Base-by-base conservation (phyloP, 73 alveolate genomes). In the Blepharisma stoltei region DNA sequence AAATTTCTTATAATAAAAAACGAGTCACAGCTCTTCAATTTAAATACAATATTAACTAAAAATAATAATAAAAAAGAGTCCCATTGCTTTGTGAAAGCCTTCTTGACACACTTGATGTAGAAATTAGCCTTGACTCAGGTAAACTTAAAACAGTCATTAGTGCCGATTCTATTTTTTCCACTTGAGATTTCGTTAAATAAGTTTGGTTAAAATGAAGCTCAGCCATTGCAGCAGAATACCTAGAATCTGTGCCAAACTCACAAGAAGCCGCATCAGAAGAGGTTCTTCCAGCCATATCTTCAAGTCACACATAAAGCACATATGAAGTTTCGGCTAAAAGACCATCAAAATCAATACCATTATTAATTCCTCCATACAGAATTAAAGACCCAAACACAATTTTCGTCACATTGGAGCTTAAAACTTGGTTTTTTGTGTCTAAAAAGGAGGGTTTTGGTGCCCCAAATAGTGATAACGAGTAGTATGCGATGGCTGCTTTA, bases 131-230 rank as follows among this genome's bases (percentile, higher is more conserved):
- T 4, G 69, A 4, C 7, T 68, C 7, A 54, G 80, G 80, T 20
- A 81, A n/a, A 6, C 86, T 54, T 65, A 81, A 55, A 0, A 81
- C 86, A 54, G 75, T 54, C 6, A 83, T 88, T 21, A 73, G 44
- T 7, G 73, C 32, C 6, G 27, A 11, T 77, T 49, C 37, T 6
- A 77, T 77, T 9, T 21, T 54, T 7, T 25, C 27, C 7, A 52
- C 54, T 81, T 81, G 87, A 20, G 77, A 88, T 43, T 46, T n/a
- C 14, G 18, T 52, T 52, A 52, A n/a, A 52, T 52, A 52, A 52
- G 67, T 52, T 20, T 52, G 23, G 3, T n/a, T 52, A 52, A 52
- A 52, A n/a, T 20, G 18, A 20, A 52, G 67, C 67, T 52, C 18
- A 20, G 23, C 18, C 32, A n/a, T 20, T n/a, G 67, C 67, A n/a